phyloP scores from a whole-genome alignment of 192 early-diverging fungal genomes.

The Chytriomyces confervae region DNA sequence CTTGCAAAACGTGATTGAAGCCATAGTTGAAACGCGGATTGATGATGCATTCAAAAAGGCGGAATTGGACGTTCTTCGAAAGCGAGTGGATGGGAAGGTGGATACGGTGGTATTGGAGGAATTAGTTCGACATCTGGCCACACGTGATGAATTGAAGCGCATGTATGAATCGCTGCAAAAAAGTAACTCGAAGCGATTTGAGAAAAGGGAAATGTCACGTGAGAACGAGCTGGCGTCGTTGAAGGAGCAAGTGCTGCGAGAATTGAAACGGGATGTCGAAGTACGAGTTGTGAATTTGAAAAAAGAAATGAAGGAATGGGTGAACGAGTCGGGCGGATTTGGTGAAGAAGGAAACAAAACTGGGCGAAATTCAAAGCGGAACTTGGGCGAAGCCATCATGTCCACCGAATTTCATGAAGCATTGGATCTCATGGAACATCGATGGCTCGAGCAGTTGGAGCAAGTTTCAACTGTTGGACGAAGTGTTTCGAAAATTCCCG shows the following conservation, averaged over 20 bases:
- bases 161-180: conserved; percentile 20
- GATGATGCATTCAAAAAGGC: not conserved
- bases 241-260: conserved; percentile 8
- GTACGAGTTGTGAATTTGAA: conserved; percentile 24
- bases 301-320: conserved; percentile 13
- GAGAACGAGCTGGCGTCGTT: not conserved
- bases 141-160: conserved; percentile 49
- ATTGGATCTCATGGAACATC: not conserved
- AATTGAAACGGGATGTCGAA: conserved; percentile 17
- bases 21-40: not conserved
- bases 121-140: conserved; percentile 53
- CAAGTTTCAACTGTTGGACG: not conserved
- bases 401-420: conserved; percentile 8
- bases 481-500: conserved; percentile 5
- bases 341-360: not conserved
- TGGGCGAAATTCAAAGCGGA: not conserved
- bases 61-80: not conserved
- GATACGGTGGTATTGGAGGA: conserved; percentile 54
- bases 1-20: not conserved
- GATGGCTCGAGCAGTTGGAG: conserved; percentile 3
- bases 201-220: not conserved
- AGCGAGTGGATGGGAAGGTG: conserved; percentile 44
- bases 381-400: not conserved
- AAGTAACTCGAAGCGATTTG: not conserved
- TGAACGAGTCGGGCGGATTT: not conserved